Evolutionary conservation across 2,329 filamentous ascomycete genomes (phyloP), one percentile per base, ranked within the genome.

Genomic region (Onygena corvina): DNA sequence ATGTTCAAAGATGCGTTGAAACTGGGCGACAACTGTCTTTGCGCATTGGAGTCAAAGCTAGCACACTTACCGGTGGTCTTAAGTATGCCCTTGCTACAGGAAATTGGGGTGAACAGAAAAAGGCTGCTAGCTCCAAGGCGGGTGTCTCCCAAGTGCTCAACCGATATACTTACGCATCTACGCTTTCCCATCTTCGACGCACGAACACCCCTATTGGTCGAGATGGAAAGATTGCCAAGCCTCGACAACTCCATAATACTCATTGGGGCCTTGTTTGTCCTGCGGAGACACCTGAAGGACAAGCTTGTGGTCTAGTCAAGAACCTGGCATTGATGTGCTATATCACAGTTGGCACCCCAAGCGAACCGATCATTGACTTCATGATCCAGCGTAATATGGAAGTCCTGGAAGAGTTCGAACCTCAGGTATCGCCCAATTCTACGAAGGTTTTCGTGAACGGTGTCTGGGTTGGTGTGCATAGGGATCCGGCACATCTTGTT

Each of bases 51-150:
- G 84, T 96, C 61, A 96, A 95, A 71, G 82, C 84, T 18, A 84
- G 81, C 54, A 94, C 92, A 16, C 76, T 98, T 57, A 94, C 89
- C 16, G 93, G 92, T 62, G 92, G 90, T 46, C 71, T 98, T 57
- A 94, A 95, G 64, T 98, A 98, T 69, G 95, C 92, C 47, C 75
- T 98, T 54, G 90, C 92, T 21, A 98, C 92, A 11, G 92, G 92
- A 57, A 98, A 98, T 69, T 98, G 92, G 93, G 93, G 92, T 62
- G 92, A 98, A 57, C 92, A 98, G 72, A 98, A 96, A 77, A 98
- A 96, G 73, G 89, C 92, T 16, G 85, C 86, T 59, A 90, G 84
- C 58, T 86, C 89, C 1, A 96, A 93, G 56, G 92, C 92, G 42
- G 93, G 92, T 75, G 92, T 98, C 42, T 96, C 90, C 44, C 92